These are phyloP conservation scores for Ceratobasidium sp. DNA, from an alignment of 1,284 basidiomycete species.

Conservation along the genomic window DNA sequence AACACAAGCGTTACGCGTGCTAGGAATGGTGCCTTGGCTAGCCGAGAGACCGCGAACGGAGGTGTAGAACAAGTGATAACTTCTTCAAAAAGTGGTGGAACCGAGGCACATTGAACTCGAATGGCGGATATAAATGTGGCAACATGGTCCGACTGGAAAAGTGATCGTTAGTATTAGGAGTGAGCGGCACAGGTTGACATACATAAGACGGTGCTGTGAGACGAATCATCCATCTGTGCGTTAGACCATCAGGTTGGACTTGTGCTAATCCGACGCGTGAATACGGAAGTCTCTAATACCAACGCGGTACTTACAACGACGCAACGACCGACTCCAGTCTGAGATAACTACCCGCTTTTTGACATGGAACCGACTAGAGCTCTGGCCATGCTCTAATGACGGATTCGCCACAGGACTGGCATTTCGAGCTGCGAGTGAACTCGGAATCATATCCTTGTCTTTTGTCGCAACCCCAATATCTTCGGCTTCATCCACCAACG, in stretches of 20 bases:
- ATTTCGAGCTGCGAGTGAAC: not conserved
- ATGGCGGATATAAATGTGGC: slow-evolving; percentile 33
- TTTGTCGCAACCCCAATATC: not conserved
- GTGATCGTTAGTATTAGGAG: not conserved
- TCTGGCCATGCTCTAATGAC: not conserved
- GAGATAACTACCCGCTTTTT: slow-evolving; percentile 40
- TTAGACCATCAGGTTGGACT: slow-evolving; percentile 30
- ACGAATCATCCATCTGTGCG: slow-evolving; percentile 43
- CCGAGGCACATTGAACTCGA: slow-evolving; percentile 25
- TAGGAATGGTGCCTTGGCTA: slow-evolving; percentile 19
- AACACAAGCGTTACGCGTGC: slow-evolving; percentile 36
- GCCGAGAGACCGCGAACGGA: slow-evolving; percentile 35
- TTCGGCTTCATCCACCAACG: not conserved
- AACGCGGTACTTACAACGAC: slow-evolving; percentile 9
- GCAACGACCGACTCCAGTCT: slow-evolving; percentile 42
- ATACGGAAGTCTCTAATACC: not conserved
- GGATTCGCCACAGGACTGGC: not conserved
- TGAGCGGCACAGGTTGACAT: not conserved
- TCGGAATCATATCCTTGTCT: not conserved
- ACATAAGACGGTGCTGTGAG: slow-evolving; percentile 34
- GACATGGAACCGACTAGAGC: slow-evolving; percentile 36
- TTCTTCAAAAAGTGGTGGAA: slow-evolving; percentile 34
- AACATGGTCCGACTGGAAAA: slow-evolving; percentile 30
- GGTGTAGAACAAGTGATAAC: slow-evolving; percentile 25
- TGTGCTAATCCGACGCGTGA: not conserved